Evolutionary conservation across 805 yeast genomes (phyloP).

Genomic region (Teunomyces funiuensis): DNA sequence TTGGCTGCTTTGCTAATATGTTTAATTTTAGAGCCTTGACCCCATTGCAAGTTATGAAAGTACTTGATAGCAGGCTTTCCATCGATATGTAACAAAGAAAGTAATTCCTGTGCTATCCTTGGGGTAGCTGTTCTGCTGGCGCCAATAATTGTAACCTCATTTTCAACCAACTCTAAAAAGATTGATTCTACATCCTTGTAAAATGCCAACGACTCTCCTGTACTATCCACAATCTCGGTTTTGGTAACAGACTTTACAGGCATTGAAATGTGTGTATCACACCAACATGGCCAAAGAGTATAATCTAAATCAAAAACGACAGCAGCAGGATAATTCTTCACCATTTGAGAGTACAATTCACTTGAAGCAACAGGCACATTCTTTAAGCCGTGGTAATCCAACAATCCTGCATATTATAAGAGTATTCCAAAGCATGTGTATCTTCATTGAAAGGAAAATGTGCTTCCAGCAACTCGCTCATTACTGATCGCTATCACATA

Average conservation of each 20-base stretch:
- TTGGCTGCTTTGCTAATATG: slow-evolving; percentile 54
- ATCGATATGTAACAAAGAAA: slow-evolving; percentile 52
- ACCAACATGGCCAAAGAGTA: slow-evolving; percentile 83
- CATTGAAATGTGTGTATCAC: slow-evolving; percentile 67
- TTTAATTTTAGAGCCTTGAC: slow-evolving; percentile 57
- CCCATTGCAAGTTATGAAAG: slow-evolving; percentile 68
- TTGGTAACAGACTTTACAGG: slow-evolving; percentile 38
- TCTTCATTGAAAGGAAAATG: no score
- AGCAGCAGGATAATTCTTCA: slow-evolving; percentile 34
- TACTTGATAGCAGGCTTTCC: slow-evolving; percentile 50
- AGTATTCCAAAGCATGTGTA: no score
- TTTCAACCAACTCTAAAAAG: slow-evolving; percentile 48
- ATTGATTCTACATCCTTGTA: slow-evolving; percentile 71
- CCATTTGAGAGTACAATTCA: not conserved
- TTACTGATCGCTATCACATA: no score
- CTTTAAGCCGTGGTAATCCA: no score
- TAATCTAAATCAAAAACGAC: slow-evolving; percentile 76
- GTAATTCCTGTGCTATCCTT: slow-evolving; percentile 64
- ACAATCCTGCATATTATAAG: not conserved
- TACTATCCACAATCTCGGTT: slow-evolving; percentile 46
- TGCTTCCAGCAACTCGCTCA: no score
- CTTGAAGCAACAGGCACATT: not conserved
- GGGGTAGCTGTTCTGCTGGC: slow-evolving; percentile 85
- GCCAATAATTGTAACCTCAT: slow-evolving; percentile 54
- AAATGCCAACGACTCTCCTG: slow-evolving; percentile 56